Conservation (phyloP, 768 basidiomycete genomes). For the Russula earlei region DNA sequence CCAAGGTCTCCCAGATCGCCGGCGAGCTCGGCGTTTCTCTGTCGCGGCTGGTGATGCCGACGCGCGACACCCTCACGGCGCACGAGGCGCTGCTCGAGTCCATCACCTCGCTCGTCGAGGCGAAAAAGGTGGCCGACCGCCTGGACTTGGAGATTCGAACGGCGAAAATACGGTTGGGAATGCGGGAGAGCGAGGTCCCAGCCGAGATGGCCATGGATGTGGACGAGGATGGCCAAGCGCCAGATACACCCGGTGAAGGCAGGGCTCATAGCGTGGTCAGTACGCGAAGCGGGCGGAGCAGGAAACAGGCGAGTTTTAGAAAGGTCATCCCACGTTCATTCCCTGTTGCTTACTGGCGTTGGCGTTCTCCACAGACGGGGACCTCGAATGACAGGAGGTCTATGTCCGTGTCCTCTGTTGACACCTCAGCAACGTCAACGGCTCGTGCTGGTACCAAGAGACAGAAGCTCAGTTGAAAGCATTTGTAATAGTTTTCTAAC, state of each 20-base stretch:
- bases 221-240: slow-evolving; percentile 30
- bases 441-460: slow-evolving; percentile 20
- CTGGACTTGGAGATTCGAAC: slow-evolving; percentile 79
- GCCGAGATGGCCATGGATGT: slow-evolving; percentile 28
- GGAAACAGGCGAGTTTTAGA: slow-evolving; percentile 46
- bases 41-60: slow-evolving; percentile 88
- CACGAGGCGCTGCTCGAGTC: slow-evolving; percentile 69
- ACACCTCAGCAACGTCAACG: slow-evolving; percentile 33
- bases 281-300: slow-evolving; percentile 32
- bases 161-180: slow-evolving; percentile 49
- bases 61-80: slow-evolving; percentile 64
- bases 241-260: slow-evolving; percentile 45
- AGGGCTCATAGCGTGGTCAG: slow-evolving; percentile 54
- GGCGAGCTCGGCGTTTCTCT: slow-evolving; percentile 66
- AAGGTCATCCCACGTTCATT: background rate
- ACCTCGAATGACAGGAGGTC: slow-evolving; percentile 40
- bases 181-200: slow-evolving; percentile 38
- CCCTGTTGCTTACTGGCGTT: too few relatives aligned
- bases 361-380: slow-evolving; percentile 12
- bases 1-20: slow-evolving; percentile 70
- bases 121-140: slow-evolving; percentile 79
- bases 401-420: slow-evolving; percentile 67
- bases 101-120: slow-evolving; percentile 69
- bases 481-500: slow-evolving; percentile 3
- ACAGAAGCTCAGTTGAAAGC: slow-evolving; percentile 18